Conservation (phyloP, 768 basidiomycete species). For the Amanita molliuscula region DNA sequence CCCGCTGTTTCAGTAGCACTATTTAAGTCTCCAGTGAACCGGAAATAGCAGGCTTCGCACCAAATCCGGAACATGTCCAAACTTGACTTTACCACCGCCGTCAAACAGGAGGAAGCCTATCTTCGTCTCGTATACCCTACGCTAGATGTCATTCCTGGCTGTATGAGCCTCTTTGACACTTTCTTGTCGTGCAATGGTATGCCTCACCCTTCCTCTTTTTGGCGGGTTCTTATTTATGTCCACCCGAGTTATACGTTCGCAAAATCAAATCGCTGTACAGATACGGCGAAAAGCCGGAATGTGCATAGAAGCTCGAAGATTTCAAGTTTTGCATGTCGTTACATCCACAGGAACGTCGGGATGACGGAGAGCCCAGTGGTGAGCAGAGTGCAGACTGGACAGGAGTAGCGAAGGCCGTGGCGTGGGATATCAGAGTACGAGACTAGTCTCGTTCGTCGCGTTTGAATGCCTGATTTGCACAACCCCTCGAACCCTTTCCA, state of each 20-base stretch:
- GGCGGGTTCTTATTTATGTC: not conserved
- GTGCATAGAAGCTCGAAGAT: conserved; percentile 72
- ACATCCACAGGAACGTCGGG: conserved; percentile 64
- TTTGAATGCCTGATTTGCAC: not conserved
- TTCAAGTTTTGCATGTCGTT: conserved; percentile 90
- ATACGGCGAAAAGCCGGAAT: conserved; percentile 64
- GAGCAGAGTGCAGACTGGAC: conserved; percentile 65
- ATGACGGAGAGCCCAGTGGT: conserved; percentile 85
- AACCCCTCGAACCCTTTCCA: conserved; percentile 1
- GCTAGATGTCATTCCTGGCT: conserved; percentile 71
- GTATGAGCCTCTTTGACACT: conserved; percentile 64
- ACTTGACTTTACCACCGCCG: conserved; percentile 33
- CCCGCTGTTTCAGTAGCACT: not conserved
- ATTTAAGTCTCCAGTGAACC: not conserved
- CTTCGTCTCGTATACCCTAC: conserved; percentile 35
- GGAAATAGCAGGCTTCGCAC: not conserved
- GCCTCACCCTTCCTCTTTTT: not conserved
- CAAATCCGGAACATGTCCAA: not conserved
- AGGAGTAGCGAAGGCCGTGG: conserved; percentile 91
- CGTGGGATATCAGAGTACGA: conserved; percentile 87
- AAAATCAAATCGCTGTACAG: conserved; percentile 83
- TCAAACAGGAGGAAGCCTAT: conserved; percentile 61
- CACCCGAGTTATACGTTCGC: conserved; percentile 62
- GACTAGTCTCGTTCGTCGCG: conserved; percentile 36
- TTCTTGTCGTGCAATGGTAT: conserved; percentile 64